Evolutionary conservation across 352 stramenopile genomes (phyloP).

Genomic region (Saprolegnia diclina): DNA sequence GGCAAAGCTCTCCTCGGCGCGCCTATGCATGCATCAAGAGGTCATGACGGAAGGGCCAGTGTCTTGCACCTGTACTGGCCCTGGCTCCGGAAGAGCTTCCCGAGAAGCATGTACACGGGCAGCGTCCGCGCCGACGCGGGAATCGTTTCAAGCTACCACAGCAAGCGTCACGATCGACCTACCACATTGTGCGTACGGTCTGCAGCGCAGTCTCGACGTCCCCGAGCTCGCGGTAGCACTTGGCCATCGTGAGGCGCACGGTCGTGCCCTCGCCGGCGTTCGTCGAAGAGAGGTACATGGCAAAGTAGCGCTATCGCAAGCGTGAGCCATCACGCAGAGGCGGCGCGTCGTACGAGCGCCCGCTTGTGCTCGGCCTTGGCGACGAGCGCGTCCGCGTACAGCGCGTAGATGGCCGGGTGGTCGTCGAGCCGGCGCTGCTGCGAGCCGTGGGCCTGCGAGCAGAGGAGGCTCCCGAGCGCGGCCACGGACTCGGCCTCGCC

Average conservation of each 20-base stretch:
- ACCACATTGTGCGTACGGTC: slow-evolving; percentile 32
- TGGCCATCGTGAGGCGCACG: slow-evolving; percentile 47
- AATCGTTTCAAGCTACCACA: slow-evolving; percentile 47
- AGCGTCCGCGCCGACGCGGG: slow-evolving; percentile 36
- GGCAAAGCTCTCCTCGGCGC: slow-evolving; percentile 58
- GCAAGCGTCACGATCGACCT: slow-evolving; percentile 19
- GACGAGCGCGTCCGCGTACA: slow-evolving; percentile 52
- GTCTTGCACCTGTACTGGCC: slow-evolving; percentile 26
- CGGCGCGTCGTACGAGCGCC: slow-evolving; percentile 46
- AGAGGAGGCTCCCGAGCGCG: slow-evolving; percentile 14
- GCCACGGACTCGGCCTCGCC: slow-evolving; percentile 10
- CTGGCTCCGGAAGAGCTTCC: slow-evolving; percentile 55
- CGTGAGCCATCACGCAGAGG: background rate
- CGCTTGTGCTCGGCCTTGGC: slow-evolving; percentile 61
- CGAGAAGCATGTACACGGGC: slow-evolving; percentile 60
- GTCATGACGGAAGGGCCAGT: background rate
- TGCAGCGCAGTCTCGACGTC: slow-evolving; percentile 53
- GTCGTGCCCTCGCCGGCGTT: slow-evolving; percentile 29
- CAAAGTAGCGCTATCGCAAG: slow-evolving; percentile 42
- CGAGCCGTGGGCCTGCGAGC: background rate
- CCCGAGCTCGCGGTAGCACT: slow-evolving; percentile 58
- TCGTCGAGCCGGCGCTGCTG: background rate
- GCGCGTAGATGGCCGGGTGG: background rate
- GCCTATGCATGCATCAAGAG: slow-evolving; percentile 28
- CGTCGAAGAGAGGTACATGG: slow-evolving; percentile 31